Evolutionary conservation across 1,284 basidiomycete species (phyloP).

Genomic region (Lentinula novae-zelandiae): DNA sequence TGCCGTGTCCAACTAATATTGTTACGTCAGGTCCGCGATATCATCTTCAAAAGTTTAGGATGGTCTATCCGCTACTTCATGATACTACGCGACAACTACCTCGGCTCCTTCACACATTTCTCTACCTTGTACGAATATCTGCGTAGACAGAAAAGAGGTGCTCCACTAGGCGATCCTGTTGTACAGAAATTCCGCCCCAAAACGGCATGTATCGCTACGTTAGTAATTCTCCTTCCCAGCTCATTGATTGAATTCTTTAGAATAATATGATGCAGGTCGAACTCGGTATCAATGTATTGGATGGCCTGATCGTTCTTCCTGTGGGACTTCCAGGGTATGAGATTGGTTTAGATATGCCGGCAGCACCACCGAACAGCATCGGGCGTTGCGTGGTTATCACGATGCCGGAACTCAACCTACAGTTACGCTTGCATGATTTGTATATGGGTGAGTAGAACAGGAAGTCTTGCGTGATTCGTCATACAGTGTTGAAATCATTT

Average conservation of each 20-base stretch:
- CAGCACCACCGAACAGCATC: conserved; percentile 30
- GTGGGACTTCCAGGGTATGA: conserved; percentile 76
- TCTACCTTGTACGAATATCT: conserved; percentile 83
- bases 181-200: conserved; percentile 73
- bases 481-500: conserved; percentile 9
- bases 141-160: conserved; percentile 55
- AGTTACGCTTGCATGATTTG: conserved; percentile 77
- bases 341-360: conserved; percentile 22
- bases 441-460: conserved; percentile 69
- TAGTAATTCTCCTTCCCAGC: background rate
- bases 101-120: conserved; percentile 90
- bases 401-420: conserved; percentile 69
- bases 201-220: conserved; percentile 44
- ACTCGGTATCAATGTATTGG: conserved; percentile 52
- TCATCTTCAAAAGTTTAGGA: conserved; percentile 72
- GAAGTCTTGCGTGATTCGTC: background rate
- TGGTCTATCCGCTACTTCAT: conserved; percentile 88
- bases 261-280: conserved; percentile 80
- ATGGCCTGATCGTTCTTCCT: conserved; percentile 62
- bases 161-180: conserved; percentile 76
- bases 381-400: conserved; percentile 56
- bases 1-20: background rate
- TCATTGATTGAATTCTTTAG: conserved; percentile 33
- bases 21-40: conserved; percentile 38
- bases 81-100: conserved; percentile 87